These are phyloP conservation scores for Ceratocystis cubensis DNA, from an alignment of 2,329 filamentous ascomycete species.

Conservation along the genomic window DNA sequence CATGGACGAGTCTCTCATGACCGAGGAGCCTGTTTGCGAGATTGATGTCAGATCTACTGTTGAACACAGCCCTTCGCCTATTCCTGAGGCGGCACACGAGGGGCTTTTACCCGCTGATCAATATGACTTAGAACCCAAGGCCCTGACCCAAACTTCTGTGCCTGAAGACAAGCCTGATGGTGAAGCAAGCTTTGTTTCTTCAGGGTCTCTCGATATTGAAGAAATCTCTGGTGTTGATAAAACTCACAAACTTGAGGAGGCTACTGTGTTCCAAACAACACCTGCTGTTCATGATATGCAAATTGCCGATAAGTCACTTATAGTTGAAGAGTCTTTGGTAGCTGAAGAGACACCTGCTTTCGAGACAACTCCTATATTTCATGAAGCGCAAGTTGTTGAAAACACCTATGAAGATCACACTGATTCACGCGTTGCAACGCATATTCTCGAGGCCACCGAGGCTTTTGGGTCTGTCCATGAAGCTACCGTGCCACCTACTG, in stretches of 20 bases:
- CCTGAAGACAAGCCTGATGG: not conserved
- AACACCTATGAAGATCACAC: not conserved
- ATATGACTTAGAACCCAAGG: not conserved
- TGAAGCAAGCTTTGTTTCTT: not conserved
- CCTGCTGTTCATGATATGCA: not conserved
- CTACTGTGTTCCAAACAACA: not conserved
- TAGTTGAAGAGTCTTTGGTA: not conserved
- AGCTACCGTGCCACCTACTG: not conserved
- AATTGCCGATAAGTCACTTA: not conserved
- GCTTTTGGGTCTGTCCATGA: not conserved
- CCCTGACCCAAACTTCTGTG: not conserved
- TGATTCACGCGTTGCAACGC: not conserved
- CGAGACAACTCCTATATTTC: not conserved
- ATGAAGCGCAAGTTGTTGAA: not conserved
- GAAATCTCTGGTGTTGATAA: not conserved
- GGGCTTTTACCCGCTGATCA: too few species aligned
- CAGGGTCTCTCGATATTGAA: not conserved
- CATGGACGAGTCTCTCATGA: not conserved
- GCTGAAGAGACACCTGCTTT: not conserved
- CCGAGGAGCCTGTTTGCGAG: not conserved
- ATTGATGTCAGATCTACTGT: not conserved
- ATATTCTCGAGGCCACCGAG: not conserved
- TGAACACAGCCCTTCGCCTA: not conserved
- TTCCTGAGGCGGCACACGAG: not conserved
- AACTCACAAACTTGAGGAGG: not conserved